These are phyloP conservation scores for Thecaphora thlaspeos DNA, from an alignment of 1,284 basidiomycete species.

Conservation along the genomic window DNA sequence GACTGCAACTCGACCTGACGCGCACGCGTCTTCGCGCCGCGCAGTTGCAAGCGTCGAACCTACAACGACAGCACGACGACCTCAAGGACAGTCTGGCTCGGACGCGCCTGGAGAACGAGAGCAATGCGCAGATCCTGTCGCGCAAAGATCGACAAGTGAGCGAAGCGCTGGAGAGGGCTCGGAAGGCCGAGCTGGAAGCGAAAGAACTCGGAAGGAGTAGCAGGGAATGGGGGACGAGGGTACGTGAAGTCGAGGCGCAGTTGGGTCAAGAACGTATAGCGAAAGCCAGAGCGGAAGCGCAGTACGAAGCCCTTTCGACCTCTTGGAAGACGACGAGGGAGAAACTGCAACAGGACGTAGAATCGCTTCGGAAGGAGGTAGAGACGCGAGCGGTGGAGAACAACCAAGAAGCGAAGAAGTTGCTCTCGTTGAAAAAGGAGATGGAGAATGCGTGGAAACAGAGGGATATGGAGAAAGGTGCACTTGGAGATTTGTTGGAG, in stretches of 20 bases:
- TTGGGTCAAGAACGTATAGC: constrained; percentile 39
- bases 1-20: constrained; percentile 70
- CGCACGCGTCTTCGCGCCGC: constrained; percentile 72
- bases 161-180: constrained; percentile 61
- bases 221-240: constrained; percentile 48
- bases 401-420: constrained; percentile 10
- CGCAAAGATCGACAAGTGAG: constrained; percentile 79
- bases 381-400: constrained; percentile 6
- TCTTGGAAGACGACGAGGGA: constrained; percentile 42
- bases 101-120: constrained; percentile 77
- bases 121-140: constrained; percentile 76
- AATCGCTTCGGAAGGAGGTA: constrained; percentile 4
- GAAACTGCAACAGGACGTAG: constrained; percentile 31
- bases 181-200: constrained; percentile 51
- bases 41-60: constrained; percentile 70
- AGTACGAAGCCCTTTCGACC: constrained; percentile 27
- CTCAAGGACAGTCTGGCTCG: constrained; percentile 78
- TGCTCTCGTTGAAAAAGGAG: constrained; percentile 15
- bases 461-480: constrained; percentile 1
- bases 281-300: constrained; percentile 29
- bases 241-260: constrained; percentile 44
- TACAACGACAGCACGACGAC: constrained; percentile 79
- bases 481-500: background rate
- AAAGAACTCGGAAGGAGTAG: constrained; percentile 47
- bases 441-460: background rate